Conservation (phyloP, 2,329 filamentous ascomycete species). For the Allantophomopsis cytisporea region DNA sequence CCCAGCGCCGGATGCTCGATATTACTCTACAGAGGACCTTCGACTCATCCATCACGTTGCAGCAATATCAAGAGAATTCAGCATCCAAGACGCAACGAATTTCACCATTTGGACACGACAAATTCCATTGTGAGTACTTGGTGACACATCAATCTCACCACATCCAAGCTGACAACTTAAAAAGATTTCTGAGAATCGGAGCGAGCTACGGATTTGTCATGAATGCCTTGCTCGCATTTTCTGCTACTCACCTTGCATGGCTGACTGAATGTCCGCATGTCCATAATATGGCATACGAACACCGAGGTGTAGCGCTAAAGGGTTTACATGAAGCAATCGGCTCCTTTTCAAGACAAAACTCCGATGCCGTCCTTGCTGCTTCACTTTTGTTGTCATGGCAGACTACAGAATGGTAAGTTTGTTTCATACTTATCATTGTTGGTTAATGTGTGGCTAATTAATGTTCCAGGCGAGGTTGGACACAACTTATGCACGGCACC, state of each 20-base stretch:
- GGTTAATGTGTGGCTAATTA: too few relatives aligned
- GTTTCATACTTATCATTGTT: background rate
- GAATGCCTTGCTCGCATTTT: slow-evolving; percentile 83
- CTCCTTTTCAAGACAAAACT: slow-evolving; percentile 72
- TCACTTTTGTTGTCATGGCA: slow-evolving; percentile 93
- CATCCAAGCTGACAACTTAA: slow-evolving; percentile 15
- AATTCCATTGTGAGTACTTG: slow-evolving; percentile 66
- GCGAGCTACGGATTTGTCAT: slow-evolving; percentile 79
- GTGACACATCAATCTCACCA: too few relatives aligned
- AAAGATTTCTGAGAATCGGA: slow-evolving; percentile 69
- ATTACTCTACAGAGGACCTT: slow-evolving; percentile 65
- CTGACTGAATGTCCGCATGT: slow-evolving; percentile 76
- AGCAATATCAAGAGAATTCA: slow-evolving; percentile 72
- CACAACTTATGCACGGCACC: slow-evolving; percentile 81
- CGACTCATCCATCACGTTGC: slow-evolving; percentile 85
- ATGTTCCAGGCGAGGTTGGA: slow-evolving; percentile 68
- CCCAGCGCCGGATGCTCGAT: slow-evolving; percentile 58
- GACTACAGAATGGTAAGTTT: slow-evolving; percentile 79
- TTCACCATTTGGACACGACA: slow-evolving; percentile 89
- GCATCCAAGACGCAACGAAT: slow-evolving; percentile 61
- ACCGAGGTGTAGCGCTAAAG: slow-evolving; percentile 73
- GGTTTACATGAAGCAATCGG: slow-evolving; percentile 81
- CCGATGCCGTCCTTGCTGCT: slow-evolving; percentile 81
- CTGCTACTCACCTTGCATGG: slow-evolving; percentile 89
- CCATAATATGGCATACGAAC: slow-evolving; percentile 78